Evolutionary conservation across 2,329 filamentous ascomycete species (phyloP).

Genomic region (Botrytis pseudocinerea): DNA sequence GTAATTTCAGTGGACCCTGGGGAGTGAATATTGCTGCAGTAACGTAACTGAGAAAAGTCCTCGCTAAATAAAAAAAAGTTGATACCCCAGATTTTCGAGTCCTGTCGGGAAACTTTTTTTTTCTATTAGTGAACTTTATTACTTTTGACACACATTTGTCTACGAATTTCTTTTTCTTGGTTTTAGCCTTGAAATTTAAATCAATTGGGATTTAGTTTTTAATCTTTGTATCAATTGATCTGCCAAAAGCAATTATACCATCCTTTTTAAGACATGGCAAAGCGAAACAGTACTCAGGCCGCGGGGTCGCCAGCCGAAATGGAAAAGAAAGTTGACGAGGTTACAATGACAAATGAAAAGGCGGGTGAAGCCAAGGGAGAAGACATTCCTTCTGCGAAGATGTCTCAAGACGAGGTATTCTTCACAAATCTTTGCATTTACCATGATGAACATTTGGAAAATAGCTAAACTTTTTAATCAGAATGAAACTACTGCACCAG

Average conservation of each 20-base stretch:
- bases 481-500: neutral
- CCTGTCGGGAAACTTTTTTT: slow-evolving; percentile 4
- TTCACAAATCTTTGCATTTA: neutral
- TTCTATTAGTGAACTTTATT: neutral
- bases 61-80: slow-evolving; percentile 26
- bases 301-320: neutral
- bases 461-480: slow-evolving; percentile 7
- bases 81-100: slow-evolving; percentile 12
- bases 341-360: neutral
- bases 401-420: slow-evolving; percentile 11
- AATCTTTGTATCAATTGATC: neutral
- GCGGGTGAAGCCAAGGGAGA: neutral
- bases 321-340: slow-evolving; percentile 2
- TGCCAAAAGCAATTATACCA: neutral
- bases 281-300: neutral
- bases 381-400: neutral
- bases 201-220: neutral
- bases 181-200: neutral
- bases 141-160: neutral
- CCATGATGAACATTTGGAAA: neutral
- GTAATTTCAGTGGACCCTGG: slow-evolving; percentile 4
- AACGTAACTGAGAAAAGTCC: slow-evolving; percentile 29
- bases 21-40: slow-evolving; percentile 18
- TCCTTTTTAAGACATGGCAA: neutral
- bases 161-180: neutral